These are phyloP conservation scores for Cladophialophora carrionii DNA, from an alignment of 2,329 filamentous ascomycete species.

Conservation along the genomic window DNA sequence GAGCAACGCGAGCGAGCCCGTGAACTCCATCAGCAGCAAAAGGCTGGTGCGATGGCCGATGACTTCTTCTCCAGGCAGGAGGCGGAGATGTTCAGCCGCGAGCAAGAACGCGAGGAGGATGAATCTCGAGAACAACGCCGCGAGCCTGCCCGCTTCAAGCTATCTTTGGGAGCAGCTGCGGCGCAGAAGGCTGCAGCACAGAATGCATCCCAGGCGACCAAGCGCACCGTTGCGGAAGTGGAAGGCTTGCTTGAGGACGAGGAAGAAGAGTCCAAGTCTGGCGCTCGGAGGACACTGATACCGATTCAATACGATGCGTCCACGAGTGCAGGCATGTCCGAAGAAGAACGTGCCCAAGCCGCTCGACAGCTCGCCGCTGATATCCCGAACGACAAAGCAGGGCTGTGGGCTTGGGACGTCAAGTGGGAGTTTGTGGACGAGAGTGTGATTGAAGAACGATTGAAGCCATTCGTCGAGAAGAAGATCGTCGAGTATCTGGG, in stretches of 20 bases:
- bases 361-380: conserved; percentile 81
- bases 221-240: conserved; percentile 85
- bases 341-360: conserved; percentile 84
- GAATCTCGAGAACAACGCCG: conserved; percentile 44
- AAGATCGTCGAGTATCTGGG: conserved; percentile 97
- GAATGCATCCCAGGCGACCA: conserved; percentile 52
- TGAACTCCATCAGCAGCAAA: conserved; percentile 72
- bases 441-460: conserved; percentile 76
- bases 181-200: conserved; percentile 67
- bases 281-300: conserved; percentile 72
- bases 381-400: conserved; percentile 83
- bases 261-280: conserved; percentile 71
- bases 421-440: conserved; percentile 92
- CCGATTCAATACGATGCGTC: conserved; percentile 80
- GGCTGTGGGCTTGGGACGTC: conserved; percentile 88
- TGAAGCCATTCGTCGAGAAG: conserved; percentile 94
- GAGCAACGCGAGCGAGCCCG: conserved; percentile 76
- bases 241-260: conserved; percentile 95
- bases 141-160: conserved; percentile 79
- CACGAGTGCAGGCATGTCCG: conserved; percentile 70
- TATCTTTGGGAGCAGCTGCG: conserved; percentile 86
- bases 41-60: conserved; percentile 82
- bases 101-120: conserved; percentile 33
- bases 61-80: conserved; percentile 81
- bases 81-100: conserved; percentile 65